A percentile compares a stretch with the other conserved stretches of the same genome.
Evolutionary conservation across 176 grass and related monocot species (phyloP).

Genomic region (Juncus inflexus): DNA sequence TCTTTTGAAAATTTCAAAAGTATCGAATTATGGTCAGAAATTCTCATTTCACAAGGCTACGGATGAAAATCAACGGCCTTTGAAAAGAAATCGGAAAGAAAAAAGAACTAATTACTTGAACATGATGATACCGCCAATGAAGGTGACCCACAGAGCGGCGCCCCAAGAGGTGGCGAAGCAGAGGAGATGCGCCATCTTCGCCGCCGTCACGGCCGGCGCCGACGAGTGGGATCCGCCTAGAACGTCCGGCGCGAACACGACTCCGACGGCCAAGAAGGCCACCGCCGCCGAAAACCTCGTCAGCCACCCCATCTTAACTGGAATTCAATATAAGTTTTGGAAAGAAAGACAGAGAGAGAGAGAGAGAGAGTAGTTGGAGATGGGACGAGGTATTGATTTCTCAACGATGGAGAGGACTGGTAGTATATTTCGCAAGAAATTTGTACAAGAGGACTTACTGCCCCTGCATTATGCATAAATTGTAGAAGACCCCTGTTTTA

Average conservation of each 20-base stretch:
- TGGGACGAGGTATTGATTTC: background rate
- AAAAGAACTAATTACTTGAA: constrained; percentile 55
- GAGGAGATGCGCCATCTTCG: constrained; percentile 81
- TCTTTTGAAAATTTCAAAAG: too few species aligned
- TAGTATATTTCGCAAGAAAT: too few species aligned
- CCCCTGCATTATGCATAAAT: too few species aligned
- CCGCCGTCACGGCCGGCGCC: constrained; percentile 40
- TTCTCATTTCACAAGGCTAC: too few species aligned
- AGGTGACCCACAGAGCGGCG: constrained; percentile 90
- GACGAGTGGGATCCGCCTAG: constrained; percentile 34
- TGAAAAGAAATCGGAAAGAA: background rate
- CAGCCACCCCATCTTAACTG: constrained; percentile 62
- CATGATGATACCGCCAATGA: constrained; percentile 98
- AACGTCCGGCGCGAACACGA: constrained; percentile 76
- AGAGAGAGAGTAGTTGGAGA: background rate
- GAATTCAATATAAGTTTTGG: background rate
- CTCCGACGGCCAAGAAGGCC: constrained; percentile 75
- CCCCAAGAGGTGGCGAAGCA: constrained; percentile 88
- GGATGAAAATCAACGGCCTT: too few species aligned
- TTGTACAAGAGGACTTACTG: too few species aligned
- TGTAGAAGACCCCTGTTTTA: too few species aligned
- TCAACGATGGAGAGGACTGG: background rate
- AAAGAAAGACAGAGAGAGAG: background rate
- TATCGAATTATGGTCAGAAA: too few species aligned
- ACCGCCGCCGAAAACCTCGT: constrained; percentile 64